Evolutionary conservation across 768 basidiomycete species (phyloP).

Genomic region (Tulasnella sp.): DNA sequence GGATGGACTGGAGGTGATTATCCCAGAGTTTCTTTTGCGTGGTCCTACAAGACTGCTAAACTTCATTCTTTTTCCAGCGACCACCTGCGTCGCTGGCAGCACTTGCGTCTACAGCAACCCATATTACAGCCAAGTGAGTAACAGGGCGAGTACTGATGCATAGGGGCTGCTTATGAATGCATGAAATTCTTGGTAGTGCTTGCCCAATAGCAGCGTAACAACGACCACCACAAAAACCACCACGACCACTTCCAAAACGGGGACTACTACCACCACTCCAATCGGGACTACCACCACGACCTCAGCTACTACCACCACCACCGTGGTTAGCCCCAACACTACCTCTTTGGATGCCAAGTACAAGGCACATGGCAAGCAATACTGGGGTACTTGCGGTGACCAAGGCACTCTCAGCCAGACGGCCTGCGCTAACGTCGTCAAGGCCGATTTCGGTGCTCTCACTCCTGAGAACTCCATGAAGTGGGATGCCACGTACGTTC

Average conservation of each 20-base stretch:
- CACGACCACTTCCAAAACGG: neutral
- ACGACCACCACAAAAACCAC: neutral
- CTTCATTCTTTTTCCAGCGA: neutral
- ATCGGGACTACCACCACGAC: neutral
- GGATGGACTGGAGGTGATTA: neutral
- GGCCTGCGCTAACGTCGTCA: conserved; percentile 12
- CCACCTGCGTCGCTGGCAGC: neutral
- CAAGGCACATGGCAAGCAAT: neutral
- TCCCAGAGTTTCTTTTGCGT: neutral
- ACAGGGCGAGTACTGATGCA: neutral
- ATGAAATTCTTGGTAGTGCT: neutral
- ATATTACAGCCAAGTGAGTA: neutral
- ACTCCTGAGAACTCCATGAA: conserved; percentile 18
- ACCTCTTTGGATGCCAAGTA: neutral
- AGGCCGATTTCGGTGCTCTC: conserved; percentile 14
- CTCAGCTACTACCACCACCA: neutral
- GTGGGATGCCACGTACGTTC: neutral
- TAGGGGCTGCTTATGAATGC: neutral
- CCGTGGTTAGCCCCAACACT: neutral
- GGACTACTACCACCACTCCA: neutral
- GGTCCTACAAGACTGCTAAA: neutral
- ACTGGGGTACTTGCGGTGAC: conserved; percentile 5
- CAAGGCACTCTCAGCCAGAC: neutral
- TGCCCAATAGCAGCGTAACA: neutral
- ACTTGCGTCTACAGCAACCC: neutral